phyloP scores from a whole-genome alignment of 2,329 filamentous ascomycete genomes.

The Botryosphaeria dothidea region DNA sequence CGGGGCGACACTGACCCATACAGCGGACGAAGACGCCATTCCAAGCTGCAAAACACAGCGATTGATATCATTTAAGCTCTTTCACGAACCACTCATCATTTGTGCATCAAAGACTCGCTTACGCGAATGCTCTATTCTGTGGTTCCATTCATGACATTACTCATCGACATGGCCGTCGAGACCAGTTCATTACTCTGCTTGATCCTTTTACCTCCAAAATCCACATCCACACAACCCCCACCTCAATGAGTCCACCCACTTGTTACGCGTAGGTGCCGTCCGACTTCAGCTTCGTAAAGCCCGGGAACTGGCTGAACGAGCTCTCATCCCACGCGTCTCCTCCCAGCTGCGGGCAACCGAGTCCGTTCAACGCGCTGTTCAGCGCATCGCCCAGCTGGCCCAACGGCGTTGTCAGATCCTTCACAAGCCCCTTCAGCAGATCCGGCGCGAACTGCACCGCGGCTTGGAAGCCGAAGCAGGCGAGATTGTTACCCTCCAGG shows the following conservation, averaged over 20 bases:
- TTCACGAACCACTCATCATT: too few relatives aligned
- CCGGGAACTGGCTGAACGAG: conserved; percentile 8
- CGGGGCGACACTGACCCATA: too few relatives aligned
- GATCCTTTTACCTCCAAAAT: too few relatives aligned
- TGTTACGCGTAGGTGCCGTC: background rate
- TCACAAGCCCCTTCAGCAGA: conserved; percentile 38
- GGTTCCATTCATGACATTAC: too few relatives aligned
- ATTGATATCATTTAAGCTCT: too few relatives aligned
- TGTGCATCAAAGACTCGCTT: too few relatives aligned
- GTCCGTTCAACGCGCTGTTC: conserved; percentile 12
- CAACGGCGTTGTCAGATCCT: conserved; percentile 33
- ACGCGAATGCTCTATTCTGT: too few relatives aligned
- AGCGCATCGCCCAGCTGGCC: conserved; percentile 38
- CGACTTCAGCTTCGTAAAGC: background rate
- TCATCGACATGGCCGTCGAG: too few relatives aligned
- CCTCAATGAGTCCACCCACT: background rate
- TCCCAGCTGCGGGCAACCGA: conserved; percentile 21
- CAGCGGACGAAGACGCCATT: too few relatives aligned
- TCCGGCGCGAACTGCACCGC: conserved; percentile 46
- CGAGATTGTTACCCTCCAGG: conserved; percentile 50
- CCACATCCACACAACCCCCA: too few relatives aligned
- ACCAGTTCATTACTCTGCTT: too few relatives aligned
- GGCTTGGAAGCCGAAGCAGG: conserved; percentile 47
- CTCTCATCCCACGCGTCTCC: conserved; percentile 8
- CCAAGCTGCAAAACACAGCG: too few relatives aligned